Evolutionary conservation across 176 grass and related monocot species (phyloP).

Genomic region (Cenchrus americanus): DNA sequence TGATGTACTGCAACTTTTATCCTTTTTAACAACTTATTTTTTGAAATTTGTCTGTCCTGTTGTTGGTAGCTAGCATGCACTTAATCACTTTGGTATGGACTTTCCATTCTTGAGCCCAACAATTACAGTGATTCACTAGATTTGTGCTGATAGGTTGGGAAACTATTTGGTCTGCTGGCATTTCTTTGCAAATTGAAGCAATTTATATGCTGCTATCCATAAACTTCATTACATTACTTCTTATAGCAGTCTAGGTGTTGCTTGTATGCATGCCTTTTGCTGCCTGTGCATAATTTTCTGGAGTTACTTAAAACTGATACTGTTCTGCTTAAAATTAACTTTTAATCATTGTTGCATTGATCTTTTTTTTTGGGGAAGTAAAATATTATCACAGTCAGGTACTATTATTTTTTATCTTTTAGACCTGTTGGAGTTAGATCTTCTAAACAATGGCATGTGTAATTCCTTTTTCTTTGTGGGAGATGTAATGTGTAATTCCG

Average conservation of each 20-base stretch:
- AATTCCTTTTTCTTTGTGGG: background rate
- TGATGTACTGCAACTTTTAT: background rate
- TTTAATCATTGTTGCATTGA: background rate
- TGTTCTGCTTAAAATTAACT: conserved; percentile 16
- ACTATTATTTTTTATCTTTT: background rate
- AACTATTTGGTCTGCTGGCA: background rate
- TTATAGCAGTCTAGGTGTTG: background rate
- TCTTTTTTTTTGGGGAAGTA: no score
- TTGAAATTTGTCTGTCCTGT: background rate
- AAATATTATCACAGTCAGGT: conserved; percentile 36
- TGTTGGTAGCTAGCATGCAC: background rate
- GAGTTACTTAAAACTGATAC: conserved; percentile 17
- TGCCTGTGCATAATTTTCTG: conserved; percentile 35
- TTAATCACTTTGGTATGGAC: background rate
- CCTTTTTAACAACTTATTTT: background rate
- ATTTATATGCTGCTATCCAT: background rate
- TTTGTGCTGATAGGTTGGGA: background rate
- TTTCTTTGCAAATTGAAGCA: background rate
- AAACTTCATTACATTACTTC: background rate
- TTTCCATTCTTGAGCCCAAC: conserved; percentile 6
- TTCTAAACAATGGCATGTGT: background rate
- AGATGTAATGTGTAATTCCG: background rate
- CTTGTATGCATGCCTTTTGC: conserved; percentile 6
- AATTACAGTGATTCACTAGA: conserved; percentile 6
- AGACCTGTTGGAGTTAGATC: background rate